Percentiles rank a stretch among this genome's conserved stretches.
These are phyloP conservation scores for Euclidium syriacum DNA, from an alignment of 345 rosid species.

Conservation along the genomic window DNA sequence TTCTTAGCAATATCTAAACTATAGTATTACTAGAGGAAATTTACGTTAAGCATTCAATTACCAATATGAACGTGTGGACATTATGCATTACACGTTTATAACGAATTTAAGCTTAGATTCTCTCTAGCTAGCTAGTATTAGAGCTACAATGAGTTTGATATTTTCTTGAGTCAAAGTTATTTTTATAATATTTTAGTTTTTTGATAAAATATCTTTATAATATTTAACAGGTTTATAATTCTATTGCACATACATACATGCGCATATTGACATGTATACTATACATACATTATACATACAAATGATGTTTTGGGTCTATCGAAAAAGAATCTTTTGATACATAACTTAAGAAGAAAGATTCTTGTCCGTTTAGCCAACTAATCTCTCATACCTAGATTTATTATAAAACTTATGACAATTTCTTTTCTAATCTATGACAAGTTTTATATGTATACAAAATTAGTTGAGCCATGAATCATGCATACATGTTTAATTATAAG, in stretches of 20 bases:
- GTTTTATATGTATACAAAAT: not conserved
- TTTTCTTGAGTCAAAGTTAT: not conserved
- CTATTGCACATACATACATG: not conserved
- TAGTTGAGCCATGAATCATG: slow-evolving; percentile 14
- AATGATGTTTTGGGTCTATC: slow-evolving; percentile 11
- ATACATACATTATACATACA: too few species aligned
- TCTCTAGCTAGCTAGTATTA: not conserved
- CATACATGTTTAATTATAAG: slow-evolving; percentile 10
- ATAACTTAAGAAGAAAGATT: not conserved
- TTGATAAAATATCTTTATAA: not conserved
- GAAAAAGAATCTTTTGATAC: not conserved
- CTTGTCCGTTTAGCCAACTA: not conserved
- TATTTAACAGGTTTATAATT: not conserved
- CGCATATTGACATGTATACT: not conserved
- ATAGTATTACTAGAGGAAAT: not conserved
- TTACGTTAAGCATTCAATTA: not conserved
- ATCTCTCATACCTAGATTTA: not conserved
- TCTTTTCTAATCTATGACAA: not conserved
- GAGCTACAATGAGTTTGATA: not conserved
- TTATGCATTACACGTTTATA: slow-evolving; percentile 20
- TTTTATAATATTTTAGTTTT: not conserved
- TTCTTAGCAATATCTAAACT: not conserved
- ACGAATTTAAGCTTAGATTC: not conserved
- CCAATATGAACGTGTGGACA: not conserved
- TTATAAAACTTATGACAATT: not conserved